Base-by-base conservation (phyloP, 768 basidiomycete genomes). In the Rhizopogon vinicolor region DNA sequence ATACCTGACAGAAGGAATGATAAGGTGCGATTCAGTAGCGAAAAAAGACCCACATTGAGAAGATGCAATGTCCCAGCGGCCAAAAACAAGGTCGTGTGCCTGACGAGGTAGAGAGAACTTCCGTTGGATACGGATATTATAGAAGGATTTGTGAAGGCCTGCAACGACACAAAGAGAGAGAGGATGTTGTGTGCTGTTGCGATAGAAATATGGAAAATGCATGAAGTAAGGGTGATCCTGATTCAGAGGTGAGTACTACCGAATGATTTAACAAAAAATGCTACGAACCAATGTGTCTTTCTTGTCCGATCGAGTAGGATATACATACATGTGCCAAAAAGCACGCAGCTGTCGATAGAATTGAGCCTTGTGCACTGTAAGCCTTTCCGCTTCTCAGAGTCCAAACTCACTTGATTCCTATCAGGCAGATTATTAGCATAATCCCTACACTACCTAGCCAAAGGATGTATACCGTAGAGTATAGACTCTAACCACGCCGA, bases 371-470 rank as follows among this genome's bases (percentile, higher is more conserved):
- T 25, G n/a, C n/a, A n/a, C n/a, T n/a, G 33, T 29, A 18, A 18
- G 25, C 10, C 10, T 14, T 22, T 13, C 13, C 28, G 25, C 4
- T 25, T 25, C 3, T 25, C 33, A 5, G 8, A 9, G 12, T 37
- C 35, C 28, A 1, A 39, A 54, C 54, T 25, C 29, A 55, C 54
- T 55, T 55, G 51, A 55, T 35, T 41, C 51, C 54, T 55, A 37
- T 35, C 18, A 13, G 18, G 10, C 13, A 19, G 3, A 48, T 48
- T 19, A 18, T 46, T n/a, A 48, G 45, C 25, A 25, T 25, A 18
- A 19, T 19, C 18, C 5, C 31, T 14, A 33, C 18, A 9, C 12
- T 18, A n/a, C n/a, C 18, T 4, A 14, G 33, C 7, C 14, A 14
- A 35, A 19, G 31, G 12, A 48, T 14, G 7, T 33, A 35, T 48